phyloP scores from a whole-genome alignment of 371 early-diverging fungal genomes.

The Circinella umbellata region DNA sequence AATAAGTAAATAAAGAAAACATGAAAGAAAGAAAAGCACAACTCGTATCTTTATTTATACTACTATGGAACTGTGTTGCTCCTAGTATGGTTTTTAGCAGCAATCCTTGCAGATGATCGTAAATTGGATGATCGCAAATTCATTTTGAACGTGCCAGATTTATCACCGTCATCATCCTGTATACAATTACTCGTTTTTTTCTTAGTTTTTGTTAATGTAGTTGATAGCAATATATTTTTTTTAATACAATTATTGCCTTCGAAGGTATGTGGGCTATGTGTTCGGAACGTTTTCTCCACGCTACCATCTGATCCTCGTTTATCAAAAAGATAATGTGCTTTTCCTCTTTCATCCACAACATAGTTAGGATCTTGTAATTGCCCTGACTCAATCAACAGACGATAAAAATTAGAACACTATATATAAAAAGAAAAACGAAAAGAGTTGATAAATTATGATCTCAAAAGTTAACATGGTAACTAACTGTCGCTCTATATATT shows the following conservation, averaged over 20 bases:
- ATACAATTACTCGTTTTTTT: not conserved
- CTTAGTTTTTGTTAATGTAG: not conserved
- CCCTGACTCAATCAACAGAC: conserved; percentile 79
- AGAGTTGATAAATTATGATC: too few species aligned
- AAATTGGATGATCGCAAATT: not conserved
- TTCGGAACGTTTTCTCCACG: conserved; percentile 77
- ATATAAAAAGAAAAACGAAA: not conserved
- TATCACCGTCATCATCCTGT: not conserved
- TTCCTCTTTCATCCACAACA: conserved; percentile 82
- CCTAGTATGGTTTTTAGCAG: not conserved
- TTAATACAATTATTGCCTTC: not conserved
- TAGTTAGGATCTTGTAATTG: conserved; percentile 89
- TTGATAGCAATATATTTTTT: not conserved
- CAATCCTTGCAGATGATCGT: conserved; percentile 4
- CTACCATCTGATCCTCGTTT: conserved; percentile 77
- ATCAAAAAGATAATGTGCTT: conserved; percentile 84
- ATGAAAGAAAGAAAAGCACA: not conserved
- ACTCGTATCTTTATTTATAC: too few species aligned
- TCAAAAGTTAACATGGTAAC: too few species aligned
- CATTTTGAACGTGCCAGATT: conserved; percentile 4
- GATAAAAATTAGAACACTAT: conserved; percentile 93
- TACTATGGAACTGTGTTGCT: conserved; percentile 7
- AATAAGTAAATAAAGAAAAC: not conserved
- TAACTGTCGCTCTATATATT: too few species aligned
- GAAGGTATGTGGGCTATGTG: conserved; percentile 57